Evolutionary conservation across 805 yeast species (phyloP).

Genomic region (Metschnikowia sp.): DNA sequence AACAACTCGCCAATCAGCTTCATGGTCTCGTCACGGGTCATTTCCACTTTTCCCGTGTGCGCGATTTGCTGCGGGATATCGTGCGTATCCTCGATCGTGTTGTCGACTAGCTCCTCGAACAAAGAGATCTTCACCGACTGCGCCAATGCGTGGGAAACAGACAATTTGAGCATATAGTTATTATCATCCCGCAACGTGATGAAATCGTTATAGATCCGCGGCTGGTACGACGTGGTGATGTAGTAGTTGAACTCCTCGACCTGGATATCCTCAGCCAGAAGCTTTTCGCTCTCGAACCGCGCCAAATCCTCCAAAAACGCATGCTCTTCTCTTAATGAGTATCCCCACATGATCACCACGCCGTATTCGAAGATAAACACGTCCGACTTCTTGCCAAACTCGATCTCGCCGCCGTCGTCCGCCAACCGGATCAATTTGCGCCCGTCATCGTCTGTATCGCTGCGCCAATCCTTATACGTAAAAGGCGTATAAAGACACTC

Average conservation of each 20-base stretch:
- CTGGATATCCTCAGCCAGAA: constrained; percentile 89
- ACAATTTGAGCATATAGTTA: constrained; percentile 87
- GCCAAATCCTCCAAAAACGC: constrained; percentile 81
- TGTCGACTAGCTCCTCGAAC: constrained; percentile 93
- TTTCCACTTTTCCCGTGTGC: constrained; percentile 87
- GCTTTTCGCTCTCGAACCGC: constrained; percentile 87
- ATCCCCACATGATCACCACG: constrained; percentile 97
- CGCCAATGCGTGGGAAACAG: constrained; percentile 93
- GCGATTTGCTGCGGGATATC: constrained; percentile 97
- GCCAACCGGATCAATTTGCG: constrained; percentile 61
- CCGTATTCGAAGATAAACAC: constrained; percentile 93
- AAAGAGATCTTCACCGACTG: constrained; percentile 93
- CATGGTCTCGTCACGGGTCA: constrained; percentile 94
- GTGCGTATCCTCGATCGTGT: constrained; percentile 95
- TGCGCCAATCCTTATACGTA: constrained; percentile 74
- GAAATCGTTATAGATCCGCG: constrained; percentile 92
- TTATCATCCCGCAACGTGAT: constrained; percentile 86
- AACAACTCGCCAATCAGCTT: constrained; percentile 95
- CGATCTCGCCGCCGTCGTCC: constrained; percentile 94
- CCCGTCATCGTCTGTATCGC: constrained; percentile 40
- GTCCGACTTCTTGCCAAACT: constrained; percentile 77
- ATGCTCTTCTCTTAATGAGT: constrained; percentile 75
- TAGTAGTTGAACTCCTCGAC: constrained; percentile 94
- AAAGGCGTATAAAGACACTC: constrained; percentile 95
- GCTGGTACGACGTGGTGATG: constrained; percentile 90